Evolutionary conservation across 2,329 filamentous ascomycete species (phyloP), one percentile per base, ranked within the genome.

Genomic region (Zasmidium citrigriseum): DNA sequence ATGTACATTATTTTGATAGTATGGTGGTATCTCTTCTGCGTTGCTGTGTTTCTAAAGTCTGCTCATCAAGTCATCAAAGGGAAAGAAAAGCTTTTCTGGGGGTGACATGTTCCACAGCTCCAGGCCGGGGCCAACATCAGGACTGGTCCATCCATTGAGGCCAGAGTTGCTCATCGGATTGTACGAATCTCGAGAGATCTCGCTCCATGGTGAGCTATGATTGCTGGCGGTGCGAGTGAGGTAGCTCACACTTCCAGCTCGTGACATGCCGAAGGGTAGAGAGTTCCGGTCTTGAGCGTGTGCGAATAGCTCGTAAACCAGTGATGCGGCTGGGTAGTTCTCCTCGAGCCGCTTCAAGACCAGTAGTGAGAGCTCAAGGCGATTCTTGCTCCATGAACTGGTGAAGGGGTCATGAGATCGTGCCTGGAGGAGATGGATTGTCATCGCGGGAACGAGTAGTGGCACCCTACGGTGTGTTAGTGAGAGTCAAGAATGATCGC

Each of bases 361-460:
- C 38, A 61, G 23, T 18, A 59, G 45, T 22, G 48, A 61, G 21
- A 59, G 57, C 14, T 61, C 59, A 10, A 61, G 46, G 20, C 57
- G 57, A 22, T 55, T 61, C 25, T 54, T 29, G 41, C 59, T 59
- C 46, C 57, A 56, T 3, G 54, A 55, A 14, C 59, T 58, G 18
- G 59, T 56, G 25, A 61, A 55, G 3, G 24, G 56, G 22, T 57
- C 56, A 7, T 46, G 29, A 14, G 59, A 61, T 45, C 52, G 52
- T 7, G 59, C 54, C 41, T 59, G 54, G 18, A 57, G 34, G 12
- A 56, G 48, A 21, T 61, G 56, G 10, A 61, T 50, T n/a, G 57
- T 52, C 59, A 61, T 61, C 44, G 56, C 57, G 11, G 59, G 59
- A 20, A 61, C 41, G 14, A 61, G 46, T 16, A 61, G 56, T 11